Conservation (phyloP, 1,284 basidiomycete species). For the Tylopilus orsonianus region DNA sequence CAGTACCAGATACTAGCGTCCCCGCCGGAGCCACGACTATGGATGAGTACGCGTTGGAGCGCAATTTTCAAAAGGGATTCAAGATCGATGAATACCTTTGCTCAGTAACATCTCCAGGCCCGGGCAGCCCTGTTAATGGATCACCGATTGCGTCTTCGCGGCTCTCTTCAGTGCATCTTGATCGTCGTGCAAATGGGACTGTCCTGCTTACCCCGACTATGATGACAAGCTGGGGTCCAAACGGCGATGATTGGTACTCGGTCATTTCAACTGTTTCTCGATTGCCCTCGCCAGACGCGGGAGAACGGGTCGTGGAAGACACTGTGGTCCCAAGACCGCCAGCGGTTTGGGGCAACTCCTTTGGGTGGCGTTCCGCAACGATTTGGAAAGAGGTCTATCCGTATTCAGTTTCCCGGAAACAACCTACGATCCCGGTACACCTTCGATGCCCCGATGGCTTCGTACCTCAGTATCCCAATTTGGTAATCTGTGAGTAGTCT, state of each 20-base stretch:
- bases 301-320: slow-evolving; percentile 43
- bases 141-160: slow-evolving; percentile 39
- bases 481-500: slow-evolving; percentile 37
- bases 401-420: slow-evolving; percentile 7
- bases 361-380: slow-evolving; percentile 23
- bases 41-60: slow-evolving; percentile 27
- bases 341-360: slow-evolving; percentile 41
- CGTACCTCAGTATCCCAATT: slow-evolving; percentile 33
- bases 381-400: slow-evolving; percentile 30
- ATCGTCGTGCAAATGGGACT: slow-evolving; percentile 52
- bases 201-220: slow-evolving; percentile 50
- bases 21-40: slow-evolving; percentile 5
- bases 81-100: slow-evolving; percentile 65
- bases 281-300: slow-evolving; percentile 37
- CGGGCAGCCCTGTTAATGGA: slow-evolving; percentile 43
- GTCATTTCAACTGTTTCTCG: slow-evolving; percentile 6
- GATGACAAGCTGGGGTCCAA: slow-evolving; percentile 34
- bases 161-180: slow-evolving; percentile 50
- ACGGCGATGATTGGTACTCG: slow-evolving; percentile 19
- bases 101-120: slow-evolving; percentile 65
- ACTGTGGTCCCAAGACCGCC: slow-evolving; percentile 9
- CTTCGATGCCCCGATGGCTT: slow-evolving; percentile 8
- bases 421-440: slow-evolving; percentile 2
- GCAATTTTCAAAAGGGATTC: not conserved
- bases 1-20: slow-evolving; percentile 7